These are phyloP conservation scores for Fraxinus nigra DNA, from an alignment of 305 asterid species.

Conservation along the genomic window DNA sequence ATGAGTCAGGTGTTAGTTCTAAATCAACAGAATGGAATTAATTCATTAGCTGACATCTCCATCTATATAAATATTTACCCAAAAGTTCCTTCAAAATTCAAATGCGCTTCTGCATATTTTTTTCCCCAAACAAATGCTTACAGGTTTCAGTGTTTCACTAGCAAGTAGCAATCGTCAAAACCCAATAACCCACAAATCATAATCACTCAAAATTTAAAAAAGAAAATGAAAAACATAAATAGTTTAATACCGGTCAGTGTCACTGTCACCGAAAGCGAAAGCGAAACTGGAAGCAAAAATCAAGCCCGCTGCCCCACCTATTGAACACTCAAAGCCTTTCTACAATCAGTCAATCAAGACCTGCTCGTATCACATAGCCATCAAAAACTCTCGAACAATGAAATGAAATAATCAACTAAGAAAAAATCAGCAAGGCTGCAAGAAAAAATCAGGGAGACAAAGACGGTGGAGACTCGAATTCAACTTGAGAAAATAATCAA, in stretches of 20 bases:
- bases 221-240: not conserved
- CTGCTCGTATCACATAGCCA: conserved; percentile 38
- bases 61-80: conserved; percentile 1
- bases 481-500: too few species aligned
- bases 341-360: conserved; percentile 12
- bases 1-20: too few species aligned
- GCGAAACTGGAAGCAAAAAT: too few species aligned
- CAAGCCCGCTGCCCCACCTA: too few species aligned
- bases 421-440: not conserved
- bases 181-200: not conserved
- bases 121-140: not conserved
- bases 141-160: not conserved
- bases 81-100: not conserved
- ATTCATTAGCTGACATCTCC: not conserved
- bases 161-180: not conserved
- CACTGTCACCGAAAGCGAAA: too few species aligned
- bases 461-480: too few species aligned
- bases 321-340: too few species aligned
- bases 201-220: not conserved
- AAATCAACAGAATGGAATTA: too few species aligned
- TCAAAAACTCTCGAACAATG: not conserved
- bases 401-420: not conserved
- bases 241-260: not conserved
- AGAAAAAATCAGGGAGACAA: too few species aligned
- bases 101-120: not conserved